These are phyloP conservation scores for Lupinus albus DNA, from an alignment of 306 rosid genomes.

Conservation along the genomic window DNA sequence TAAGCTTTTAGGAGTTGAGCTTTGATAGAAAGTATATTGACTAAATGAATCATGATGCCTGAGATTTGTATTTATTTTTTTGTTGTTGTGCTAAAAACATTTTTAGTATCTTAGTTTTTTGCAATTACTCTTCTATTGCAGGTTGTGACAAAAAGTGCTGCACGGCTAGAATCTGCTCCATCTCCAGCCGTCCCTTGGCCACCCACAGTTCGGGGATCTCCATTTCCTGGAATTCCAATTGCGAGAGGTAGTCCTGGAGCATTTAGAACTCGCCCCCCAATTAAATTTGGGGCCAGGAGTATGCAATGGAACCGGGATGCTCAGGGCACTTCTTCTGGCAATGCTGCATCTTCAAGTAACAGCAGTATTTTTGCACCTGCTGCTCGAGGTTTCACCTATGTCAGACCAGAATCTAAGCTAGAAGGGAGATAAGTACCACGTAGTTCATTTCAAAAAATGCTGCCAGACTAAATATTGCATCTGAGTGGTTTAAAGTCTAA, in stretches of 20 bases:
- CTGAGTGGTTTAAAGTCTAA: conserved; percentile 18
- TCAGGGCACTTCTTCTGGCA: conserved; percentile 52
- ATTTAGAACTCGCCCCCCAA: conserved; percentile 58
- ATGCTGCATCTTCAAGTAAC: conserved; percentile 43
- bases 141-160: conserved; percentile 73
- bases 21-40: neutral
- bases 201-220: conserved; percentile 49
- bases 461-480: neutral
- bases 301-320: conserved; percentile 85
- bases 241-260: conserved; percentile 63
- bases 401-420: conserved; percentile 72
- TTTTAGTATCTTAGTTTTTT: conserved; percentile 14
- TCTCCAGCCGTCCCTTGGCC: conserved; percentile 62
- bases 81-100: neutral
- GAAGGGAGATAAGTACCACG: conserved; percentile 47
- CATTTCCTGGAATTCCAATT: conserved; percentile 57
- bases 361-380: conserved; percentile 42
- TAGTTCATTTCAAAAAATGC: conserved; percentile 33
- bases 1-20: neutral
- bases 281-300: conserved; percentile 75
- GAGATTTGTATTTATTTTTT: neutral
- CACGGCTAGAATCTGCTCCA: conserved; percentile 56
- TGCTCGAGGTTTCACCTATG: conserved; percentile 72
- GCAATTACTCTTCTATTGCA: conserved; percentile 42
- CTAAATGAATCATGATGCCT: neutral